phyloP scores from a whole-genome alignment of 2,329 filamentous ascomycete species.

The Tympanopsis confertula region DNA sequence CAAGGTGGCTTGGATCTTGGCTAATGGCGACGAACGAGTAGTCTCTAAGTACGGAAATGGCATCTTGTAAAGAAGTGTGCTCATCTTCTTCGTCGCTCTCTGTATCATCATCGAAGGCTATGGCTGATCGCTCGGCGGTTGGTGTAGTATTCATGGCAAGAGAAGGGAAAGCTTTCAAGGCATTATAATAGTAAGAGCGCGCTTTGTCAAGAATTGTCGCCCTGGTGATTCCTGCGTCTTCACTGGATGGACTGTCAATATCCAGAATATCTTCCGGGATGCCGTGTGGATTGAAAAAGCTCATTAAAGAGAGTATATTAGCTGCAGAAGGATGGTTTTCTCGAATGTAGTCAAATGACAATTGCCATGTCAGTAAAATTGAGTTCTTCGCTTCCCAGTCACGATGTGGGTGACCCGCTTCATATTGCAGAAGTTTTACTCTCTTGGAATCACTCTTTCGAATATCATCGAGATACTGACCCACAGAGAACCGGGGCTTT shows the following conservation, averaged over 20 bases:
- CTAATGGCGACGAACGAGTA: no score
- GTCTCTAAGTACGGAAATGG: no score
- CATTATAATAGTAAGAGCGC: no score
- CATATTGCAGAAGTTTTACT: conserved; percentile 10
- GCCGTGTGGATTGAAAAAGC: background rate
- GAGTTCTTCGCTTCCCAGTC: conserved; percentile 11
- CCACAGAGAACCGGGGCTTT: conserved; percentile 9
- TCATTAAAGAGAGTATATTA: background rate
- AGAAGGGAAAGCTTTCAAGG: no score
- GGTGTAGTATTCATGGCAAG: background rate
- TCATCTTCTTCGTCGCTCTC: no score
- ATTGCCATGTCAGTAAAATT: conserved; percentile 16
- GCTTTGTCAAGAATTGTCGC: no score
- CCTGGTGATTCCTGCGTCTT: no score
- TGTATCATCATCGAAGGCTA: no score
- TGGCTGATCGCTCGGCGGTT: no score
- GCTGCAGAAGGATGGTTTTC: conserved; percentile 7
- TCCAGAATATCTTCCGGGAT: background rate
- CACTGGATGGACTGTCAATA: no score
- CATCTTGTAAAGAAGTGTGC: no score
- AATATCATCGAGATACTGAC: conserved; percentile 17
- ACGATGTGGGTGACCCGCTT: conserved; percentile 11
- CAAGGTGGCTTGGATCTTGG: no score
- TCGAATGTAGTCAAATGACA: conserved; percentile 17
- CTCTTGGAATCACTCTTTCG: conserved; percentile 14